Percentiles rank a stretch among this genome's conserved stretches.
Conservation (phyloP, 1,284 basidiomycete genomes). For the Sutorius eximius region DNA sequence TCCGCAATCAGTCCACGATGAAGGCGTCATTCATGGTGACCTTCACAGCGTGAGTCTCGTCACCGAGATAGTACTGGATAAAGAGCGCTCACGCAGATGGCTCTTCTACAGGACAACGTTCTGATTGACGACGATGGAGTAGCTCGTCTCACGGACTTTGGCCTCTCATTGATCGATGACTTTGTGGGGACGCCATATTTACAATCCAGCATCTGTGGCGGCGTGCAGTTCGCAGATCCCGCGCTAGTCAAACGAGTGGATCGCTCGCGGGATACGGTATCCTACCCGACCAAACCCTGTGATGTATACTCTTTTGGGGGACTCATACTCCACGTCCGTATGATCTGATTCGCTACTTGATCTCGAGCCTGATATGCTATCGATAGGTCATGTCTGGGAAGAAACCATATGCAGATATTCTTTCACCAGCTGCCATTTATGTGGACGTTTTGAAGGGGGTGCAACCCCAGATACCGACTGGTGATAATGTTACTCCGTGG, state of each 20-base stretch:
- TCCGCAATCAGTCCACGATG: slow-evolving; percentile 21
- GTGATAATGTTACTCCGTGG: background rate
- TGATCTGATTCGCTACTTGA: background rate
- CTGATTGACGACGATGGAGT: slow-evolving; percentile 23
- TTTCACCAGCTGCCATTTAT: background rate
- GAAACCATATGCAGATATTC: slow-evolving; percentile 22
- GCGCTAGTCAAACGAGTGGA: slow-evolving; percentile 27
- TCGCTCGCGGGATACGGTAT: background rate
- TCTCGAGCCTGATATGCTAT: slow-evolving; percentile 10
- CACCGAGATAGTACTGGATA: background rate
- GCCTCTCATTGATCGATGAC: slow-evolving; percentile 37
- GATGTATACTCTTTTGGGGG: slow-evolving; percentile 38
- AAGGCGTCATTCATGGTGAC: slow-evolving; percentile 27
- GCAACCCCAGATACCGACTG: slow-evolving; percentile 16
- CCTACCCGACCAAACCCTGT: slow-evolving; percentile 26
- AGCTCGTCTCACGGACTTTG: slow-evolving; percentile 37
- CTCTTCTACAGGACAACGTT: slow-evolving; percentile 28
- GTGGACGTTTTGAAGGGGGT: slow-evolving; percentile 7
- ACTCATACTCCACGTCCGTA: slow-evolving; percentile 29
- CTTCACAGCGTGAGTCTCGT: slow-evolving; percentile 27
- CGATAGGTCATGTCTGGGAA: slow-evolving; percentile 26
- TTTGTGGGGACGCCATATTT: slow-evolving; percentile 36
- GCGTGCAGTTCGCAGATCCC: slow-evolving; percentile 39
- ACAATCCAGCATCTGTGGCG: slow-evolving; percentile 33
- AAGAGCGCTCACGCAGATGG: background rate